These are phyloP conservation scores for Pezicula carpinea DNA, from an alignment of 2,329 filamentous ascomycete species.

Conservation along the genomic window DNA sequence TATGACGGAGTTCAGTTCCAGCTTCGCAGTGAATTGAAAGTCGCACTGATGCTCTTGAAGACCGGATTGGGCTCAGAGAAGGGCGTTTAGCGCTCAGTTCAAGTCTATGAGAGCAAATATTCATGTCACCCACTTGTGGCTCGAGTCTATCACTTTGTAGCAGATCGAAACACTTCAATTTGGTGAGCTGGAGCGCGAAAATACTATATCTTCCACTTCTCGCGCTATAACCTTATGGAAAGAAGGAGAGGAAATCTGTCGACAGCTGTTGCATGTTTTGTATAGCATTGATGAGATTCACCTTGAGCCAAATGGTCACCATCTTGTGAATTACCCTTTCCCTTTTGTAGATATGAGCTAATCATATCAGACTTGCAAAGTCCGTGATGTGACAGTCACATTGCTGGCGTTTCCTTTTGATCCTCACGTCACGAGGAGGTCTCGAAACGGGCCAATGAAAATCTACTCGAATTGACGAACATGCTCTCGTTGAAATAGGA, in stretches of 20 bases:
- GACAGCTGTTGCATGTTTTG: constrained; percentile 31
- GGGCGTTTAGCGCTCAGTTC: constrained; percentile 11
- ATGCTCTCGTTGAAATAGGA: constrained; percentile 28
- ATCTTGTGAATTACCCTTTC: constrained; percentile 22
- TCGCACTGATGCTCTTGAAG: constrained; percentile 2
- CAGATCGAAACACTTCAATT: constrained; percentile 26
- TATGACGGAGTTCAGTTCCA: constrained; percentile 22
- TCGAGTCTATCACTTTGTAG: constrained; percentile 32
- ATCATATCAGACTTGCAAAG: constrained; percentile 26
- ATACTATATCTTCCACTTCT: constrained; percentile 6
- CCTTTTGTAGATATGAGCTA: not conserved
- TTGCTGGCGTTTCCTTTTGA: constrained; percentile 31
- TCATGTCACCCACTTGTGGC: constrained; percentile 34
- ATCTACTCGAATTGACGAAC: constrained; percentile 27
- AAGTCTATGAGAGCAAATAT: constrained; percentile 30
- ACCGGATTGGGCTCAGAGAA: constrained; percentile 15
- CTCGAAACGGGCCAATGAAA: constrained; percentile 22
- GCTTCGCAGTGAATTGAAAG: constrained; percentile 14
- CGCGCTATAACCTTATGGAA: constrained; percentile 17
- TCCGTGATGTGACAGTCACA: constrained; percentile 31
- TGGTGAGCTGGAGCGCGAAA: constrained; percentile 12
- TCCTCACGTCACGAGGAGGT: constrained; percentile 20
- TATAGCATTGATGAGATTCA: constrained; percentile 28
- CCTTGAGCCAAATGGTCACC: constrained; percentile 32
- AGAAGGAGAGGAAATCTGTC: constrained; percentile 32